Evolutionary conservation across 108 stramenopile genomes (phyloP).

Genomic region (Fragilaria radians): DNA sequence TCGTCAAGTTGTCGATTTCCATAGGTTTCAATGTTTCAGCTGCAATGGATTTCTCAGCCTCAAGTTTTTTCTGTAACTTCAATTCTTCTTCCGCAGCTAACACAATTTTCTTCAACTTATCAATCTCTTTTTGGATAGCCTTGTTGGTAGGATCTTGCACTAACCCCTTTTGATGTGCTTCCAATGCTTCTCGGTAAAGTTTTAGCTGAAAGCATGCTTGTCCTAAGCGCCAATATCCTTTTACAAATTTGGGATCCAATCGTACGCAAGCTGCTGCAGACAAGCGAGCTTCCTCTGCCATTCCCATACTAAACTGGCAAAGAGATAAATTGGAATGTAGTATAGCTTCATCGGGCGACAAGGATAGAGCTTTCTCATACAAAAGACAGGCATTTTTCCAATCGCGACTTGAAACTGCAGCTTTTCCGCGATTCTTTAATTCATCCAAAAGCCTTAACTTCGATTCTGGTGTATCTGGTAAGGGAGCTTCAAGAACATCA

Average conservation of each 20-base stretch:
- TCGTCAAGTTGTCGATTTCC: slow-evolving; percentile 7
- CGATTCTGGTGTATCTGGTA: slow-evolving; percentile 42
- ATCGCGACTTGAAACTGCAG: slow-evolving; percentile 45
- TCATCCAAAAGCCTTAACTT: slow-evolving; percentile 62
- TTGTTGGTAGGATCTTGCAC: slow-evolving; percentile 61
- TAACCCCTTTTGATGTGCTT: slow-evolving; percentile 47
- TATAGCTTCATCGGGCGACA: slow-evolving; percentile 37
- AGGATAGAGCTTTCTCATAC: slow-evolving; percentile 62
- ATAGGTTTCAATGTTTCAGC: slow-evolving; percentile 6
- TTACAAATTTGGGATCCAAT: slow-evolving; percentile 59
- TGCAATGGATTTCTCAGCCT: slow-evolving; percentile 9
- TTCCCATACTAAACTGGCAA: slow-evolving; percentile 52
- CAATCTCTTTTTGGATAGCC: slow-evolving; percentile 58
- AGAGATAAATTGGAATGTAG: slow-evolving; percentile 64
- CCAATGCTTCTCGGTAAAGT: slow-evolving; percentile 41
- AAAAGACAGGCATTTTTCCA: slow-evolving; percentile 65
- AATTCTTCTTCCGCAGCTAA: slow-evolving; percentile 35
- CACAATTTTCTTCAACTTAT: slow-evolving; percentile 29
- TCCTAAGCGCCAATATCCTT: slow-evolving; percentile 75
- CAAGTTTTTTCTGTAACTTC: slow-evolving; percentile 29
- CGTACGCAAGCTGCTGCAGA: slow-evolving; percentile 40
- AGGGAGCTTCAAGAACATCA: slow-evolving; percentile 52
- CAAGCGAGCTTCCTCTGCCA: slow-evolving; percentile 39
- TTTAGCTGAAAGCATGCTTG: slow-evolving; percentile 50
- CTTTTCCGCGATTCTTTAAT: slow-evolving; percentile 62